Percentiles rank a stretch among this genome's conserved stretches.
Conservation (phyloP, 1,139 yeast species). For the Yamadazyma jaroonii region DNA sequence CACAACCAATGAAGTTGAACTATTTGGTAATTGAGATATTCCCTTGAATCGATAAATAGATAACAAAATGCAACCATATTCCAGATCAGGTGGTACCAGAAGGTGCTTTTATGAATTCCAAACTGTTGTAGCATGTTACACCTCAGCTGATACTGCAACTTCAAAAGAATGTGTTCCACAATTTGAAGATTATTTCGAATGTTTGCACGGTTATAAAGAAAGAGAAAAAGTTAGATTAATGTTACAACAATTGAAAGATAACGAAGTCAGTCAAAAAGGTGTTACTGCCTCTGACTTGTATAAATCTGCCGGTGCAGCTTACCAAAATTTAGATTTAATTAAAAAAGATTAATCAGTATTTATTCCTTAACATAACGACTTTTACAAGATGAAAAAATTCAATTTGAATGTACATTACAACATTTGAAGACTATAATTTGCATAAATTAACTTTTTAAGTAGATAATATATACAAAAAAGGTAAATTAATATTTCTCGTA, state of each 20-base stretch:
- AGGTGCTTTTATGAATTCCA: conserved; percentile 51
- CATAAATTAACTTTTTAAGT: conserved; percentile 5
- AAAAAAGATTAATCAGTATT: conserved; percentile 17
- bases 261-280: conserved; percentile 39
- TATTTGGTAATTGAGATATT: conserved; percentile 10
- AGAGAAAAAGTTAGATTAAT: conserved; percentile 46
- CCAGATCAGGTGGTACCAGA: conserved; percentile 51
- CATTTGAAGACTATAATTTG: conserved; percentile 2
- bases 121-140: conserved; percentile 44
- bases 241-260: conserved; percentile 47
- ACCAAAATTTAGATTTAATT: conserved; percentile 47
- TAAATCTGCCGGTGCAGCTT: conserved; percentile 42
- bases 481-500: not conserved
- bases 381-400: not conserved
- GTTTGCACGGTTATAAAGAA: conserved; percentile 49
- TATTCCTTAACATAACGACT: not conserved
- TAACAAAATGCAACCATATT: conserved; percentile 44
- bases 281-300: conserved; percentile 45
- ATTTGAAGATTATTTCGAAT: conserved; percentile 48
- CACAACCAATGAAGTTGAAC: conserved; percentile 11
- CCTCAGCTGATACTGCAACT: conserved; percentile 43
- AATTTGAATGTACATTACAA: conserved; percentile 2
- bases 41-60: not conserved
- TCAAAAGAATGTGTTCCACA: conserved; percentile 45
- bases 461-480: conserved; percentile 3